A percentile compares a stretch with the other conserved stretches of the same genome.
phyloP scores from a whole-genome alignment of 148 eudicot genomes.

The Pouteria glomerata region DNA sequence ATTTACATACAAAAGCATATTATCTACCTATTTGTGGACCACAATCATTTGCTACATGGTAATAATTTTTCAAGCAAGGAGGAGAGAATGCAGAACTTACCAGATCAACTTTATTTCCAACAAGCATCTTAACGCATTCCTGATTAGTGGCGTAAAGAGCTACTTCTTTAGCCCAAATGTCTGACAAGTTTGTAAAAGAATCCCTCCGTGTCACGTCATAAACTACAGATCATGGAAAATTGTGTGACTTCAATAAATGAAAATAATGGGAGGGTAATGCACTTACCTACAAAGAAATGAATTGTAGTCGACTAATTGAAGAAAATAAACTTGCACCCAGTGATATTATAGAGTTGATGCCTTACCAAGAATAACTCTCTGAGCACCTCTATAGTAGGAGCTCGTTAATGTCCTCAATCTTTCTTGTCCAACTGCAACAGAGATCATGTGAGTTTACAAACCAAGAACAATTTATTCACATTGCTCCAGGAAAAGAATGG shows the following conservation, averaged over 20 bases:
- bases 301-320: neutral
- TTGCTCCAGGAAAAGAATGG: neutral
- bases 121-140: slow-evolving; percentile 95
- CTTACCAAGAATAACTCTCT: slow-evolving; percentile 91
- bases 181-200: slow-evolving; percentile 83
- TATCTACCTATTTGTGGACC: too few relatives aligned
- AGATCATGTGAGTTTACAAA: neutral
- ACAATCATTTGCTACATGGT: neutral
- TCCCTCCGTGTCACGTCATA: slow-evolving; percentile 95
- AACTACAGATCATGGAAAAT: slow-evolving; percentile 39
- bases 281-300: neutral
- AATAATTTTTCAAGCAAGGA: slow-evolving; percentile 1
- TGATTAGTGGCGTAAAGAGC: slow-evolving; percentile 83
- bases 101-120: slow-evolving; percentile 93
- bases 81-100: slow-evolving; percentile 41
- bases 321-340: neutral
- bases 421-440: slow-evolving; percentile 94
- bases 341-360: neutral
- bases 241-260: neutral
- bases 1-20: too few relatives aligned
- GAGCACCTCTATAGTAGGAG: slow-evolving; percentile 96
- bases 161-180: slow-evolving; percentile 93
- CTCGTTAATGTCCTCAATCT: slow-evolving; percentile 92
- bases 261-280: neutral
- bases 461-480: neutral